Percentiles rank a stretch among this genome's conserved stretches.
phyloP scores from a whole-genome alignment of 345 rosid species.

The Mangifera indica region DNA sequence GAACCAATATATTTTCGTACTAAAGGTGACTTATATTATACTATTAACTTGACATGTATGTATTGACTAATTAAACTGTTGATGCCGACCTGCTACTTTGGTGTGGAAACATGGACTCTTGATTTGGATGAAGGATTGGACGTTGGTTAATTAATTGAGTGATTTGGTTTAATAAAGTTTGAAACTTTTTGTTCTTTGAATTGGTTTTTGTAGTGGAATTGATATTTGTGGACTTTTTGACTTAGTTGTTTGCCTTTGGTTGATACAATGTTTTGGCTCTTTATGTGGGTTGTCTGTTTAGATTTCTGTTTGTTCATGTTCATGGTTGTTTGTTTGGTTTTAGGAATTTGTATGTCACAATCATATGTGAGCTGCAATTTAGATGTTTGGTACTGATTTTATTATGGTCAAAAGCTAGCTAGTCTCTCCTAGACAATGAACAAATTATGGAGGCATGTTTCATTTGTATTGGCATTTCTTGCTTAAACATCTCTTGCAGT shows the following conservation, averaged over 20 bases:
- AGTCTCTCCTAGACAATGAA: background rate
- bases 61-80: too few relatives aligned
- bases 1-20: too few relatives aligned
- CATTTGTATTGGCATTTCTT: background rate
- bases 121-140: slow-evolving; percentile 10
- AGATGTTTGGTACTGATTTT: background rate
- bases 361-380: background rate
- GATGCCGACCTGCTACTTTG: too few relatives aligned
- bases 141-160: background rate
- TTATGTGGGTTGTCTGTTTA: background rate
- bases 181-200: slow-evolving; percentile 4
- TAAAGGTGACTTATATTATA: too few relatives aligned
- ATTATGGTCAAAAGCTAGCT: background rate
- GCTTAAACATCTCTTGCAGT: background rate
- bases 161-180: background rate
- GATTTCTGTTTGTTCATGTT: background rate
- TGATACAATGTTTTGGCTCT: background rate
- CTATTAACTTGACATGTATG: too few relatives aligned
- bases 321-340: background rate
- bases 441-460: background rate
- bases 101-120: background rate
- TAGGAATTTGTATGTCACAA: background rate
- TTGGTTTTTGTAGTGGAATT: slow-evolving; percentile 5
- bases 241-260: background rate
- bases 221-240: background rate